Percentiles rank a stretch among this genome's conserved stretches.
Conservation (phyloP, 1,284 basidiomycete genomes). For the Somion occarium region DNA sequence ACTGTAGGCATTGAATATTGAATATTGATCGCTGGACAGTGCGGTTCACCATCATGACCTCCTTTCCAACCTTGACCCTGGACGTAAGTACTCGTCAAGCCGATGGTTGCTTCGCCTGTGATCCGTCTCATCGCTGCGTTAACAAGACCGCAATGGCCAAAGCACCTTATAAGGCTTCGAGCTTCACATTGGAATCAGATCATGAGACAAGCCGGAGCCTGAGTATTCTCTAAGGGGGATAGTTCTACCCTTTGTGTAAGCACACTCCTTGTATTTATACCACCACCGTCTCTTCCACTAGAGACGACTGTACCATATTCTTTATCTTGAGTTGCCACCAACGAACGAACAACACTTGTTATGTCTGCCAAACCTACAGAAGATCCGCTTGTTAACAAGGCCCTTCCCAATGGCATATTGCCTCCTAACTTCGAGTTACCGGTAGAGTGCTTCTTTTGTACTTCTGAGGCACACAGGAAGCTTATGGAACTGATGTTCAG, state of each 20-base stretch:
- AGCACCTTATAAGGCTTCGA: constrained; percentile 6
- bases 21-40: no score
- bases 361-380: constrained; percentile 4
- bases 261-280: not conserved
- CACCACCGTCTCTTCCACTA: not conserved
- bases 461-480: not conserved
- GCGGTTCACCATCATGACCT: no score
- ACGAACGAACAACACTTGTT: no score
- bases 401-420: constrained; percentile 26
- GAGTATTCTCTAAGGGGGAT: not conserved
- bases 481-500: constrained; percentile 21
- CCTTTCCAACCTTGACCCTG: no score
- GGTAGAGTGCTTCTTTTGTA: constrained; percentile 16
- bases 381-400: constrained; percentile 12
- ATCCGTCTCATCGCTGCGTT: not conserved
- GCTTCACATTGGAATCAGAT: not conserved
- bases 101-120: no score
- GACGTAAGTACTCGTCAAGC: no score
- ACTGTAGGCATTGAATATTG: no score
- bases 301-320: not conserved
- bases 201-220: constrained; percentile 1
- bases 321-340: no score
- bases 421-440: constrained; percentile 27
- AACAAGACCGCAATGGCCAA: not conserved
- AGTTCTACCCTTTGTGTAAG: not conserved